Evolutionary conservation across 2,329 filamentous ascomycete species (phyloP).

Genomic region (Fusarium floridanum): DNA sequence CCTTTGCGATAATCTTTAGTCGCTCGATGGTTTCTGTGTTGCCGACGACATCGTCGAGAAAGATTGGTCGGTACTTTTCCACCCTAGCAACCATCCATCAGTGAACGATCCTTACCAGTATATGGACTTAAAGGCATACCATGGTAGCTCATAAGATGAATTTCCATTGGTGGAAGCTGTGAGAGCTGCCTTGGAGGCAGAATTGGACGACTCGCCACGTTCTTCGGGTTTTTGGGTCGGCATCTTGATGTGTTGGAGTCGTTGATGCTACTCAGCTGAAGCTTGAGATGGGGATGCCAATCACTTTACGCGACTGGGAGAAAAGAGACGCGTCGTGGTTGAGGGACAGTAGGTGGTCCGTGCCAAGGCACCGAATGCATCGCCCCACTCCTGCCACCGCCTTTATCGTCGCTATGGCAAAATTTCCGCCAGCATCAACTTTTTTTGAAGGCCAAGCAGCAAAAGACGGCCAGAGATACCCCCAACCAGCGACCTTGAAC

Average conservation of each 20-base stretch:
- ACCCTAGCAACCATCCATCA: slow-evolving; percentile 73
- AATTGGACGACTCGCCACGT: slow-evolving; percentile 71
- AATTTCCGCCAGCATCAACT: slow-evolving; percentile 44
- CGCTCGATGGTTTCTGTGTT: slow-evolving; percentile 98
- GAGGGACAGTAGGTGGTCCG: slow-evolving; percentile 39
- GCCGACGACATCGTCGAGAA: slow-evolving; percentile 96
- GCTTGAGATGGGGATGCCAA: slow-evolving; percentile 35
- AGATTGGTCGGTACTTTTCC: slow-evolving; percentile 95
- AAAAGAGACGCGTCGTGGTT: slow-evolving; percentile 51
- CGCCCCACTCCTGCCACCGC: slow-evolving; percentile 46
- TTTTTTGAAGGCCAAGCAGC: slow-evolving; percentile 38
- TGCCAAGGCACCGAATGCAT: slow-evolving; percentile 33
- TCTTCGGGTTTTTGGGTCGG: slow-evolving; percentile 64
- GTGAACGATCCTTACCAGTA: slow-evolving; percentile 28
- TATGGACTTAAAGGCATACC: slow-evolving; percentile 61
- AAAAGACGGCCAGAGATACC: slow-evolving; percentile 22
- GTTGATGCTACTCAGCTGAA: slow-evolving; percentile 32
- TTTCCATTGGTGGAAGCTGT: slow-evolving; percentile 63
- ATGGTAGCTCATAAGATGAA: slow-evolving; percentile 81
- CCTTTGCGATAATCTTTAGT: slow-evolving; percentile 96
- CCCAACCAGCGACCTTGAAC: slow-evolving; percentile 8
- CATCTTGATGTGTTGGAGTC: slow-evolving; percentile 54
- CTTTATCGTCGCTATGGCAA: slow-evolving; percentile 44
- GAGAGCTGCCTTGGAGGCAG: slow-evolving; percentile 69
- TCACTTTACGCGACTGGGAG: slow-evolving; percentile 55